Evolutionary conservation across 2,329 filamentous ascomycete species (phyloP).

Genomic region (Periconia sp.): DNA sequence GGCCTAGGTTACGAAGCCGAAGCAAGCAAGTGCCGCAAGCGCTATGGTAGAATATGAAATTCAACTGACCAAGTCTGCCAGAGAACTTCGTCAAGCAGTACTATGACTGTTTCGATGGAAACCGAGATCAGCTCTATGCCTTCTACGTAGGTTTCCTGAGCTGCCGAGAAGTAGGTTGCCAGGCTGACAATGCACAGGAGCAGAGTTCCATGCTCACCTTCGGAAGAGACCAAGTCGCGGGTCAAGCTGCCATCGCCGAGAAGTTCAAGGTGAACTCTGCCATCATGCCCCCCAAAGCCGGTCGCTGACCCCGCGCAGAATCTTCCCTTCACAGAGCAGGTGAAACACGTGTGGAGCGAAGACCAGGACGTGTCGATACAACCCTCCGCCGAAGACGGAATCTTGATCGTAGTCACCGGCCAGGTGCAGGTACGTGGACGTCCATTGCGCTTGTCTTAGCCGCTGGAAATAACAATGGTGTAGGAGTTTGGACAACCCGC

Average conservation of each 20-base stretch:
- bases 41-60: neutral
- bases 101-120: slow-evolving; percentile 83
- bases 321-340: slow-evolving; percentile 67
- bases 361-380: slow-evolving; percentile 83
- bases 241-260: slow-evolving; percentile 70
- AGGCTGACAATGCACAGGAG: slow-evolving; percentile 60
- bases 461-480: slow-evolving; percentile 15
- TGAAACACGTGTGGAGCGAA: slow-evolving; percentile 76
- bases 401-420: slow-evolving; percentile 89
- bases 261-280: slow-evolving; percentile 90
- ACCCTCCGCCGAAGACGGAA: slow-evolving; percentile 70
- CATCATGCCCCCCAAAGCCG: too few species aligned
- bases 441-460: neutral
- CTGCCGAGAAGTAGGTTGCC: slow-evolving; percentile 2
- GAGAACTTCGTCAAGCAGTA: slow-evolving; percentile 90
- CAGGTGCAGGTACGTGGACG: slow-evolving; percentile 71
- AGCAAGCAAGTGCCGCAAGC: slow-evolving; percentile 3
- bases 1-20: slow-evolving; percentile 1
- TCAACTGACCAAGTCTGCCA: slow-evolving; percentile 48
- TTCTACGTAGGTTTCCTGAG: slow-evolving; percentile 73
- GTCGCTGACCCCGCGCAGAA: slow-evolving; percentile 64
- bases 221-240: slow-evolving; percentile 72
- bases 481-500: slow-evolving; percentile 85
- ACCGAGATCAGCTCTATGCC: slow-evolving; percentile 67
- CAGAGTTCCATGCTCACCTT: slow-evolving; percentile 92